These are phyloP conservation scores for Dendrocalamus latiflorus DNA, from an alignment of 202 grass and related monocot species.

Conservation along the genomic window DNA sequence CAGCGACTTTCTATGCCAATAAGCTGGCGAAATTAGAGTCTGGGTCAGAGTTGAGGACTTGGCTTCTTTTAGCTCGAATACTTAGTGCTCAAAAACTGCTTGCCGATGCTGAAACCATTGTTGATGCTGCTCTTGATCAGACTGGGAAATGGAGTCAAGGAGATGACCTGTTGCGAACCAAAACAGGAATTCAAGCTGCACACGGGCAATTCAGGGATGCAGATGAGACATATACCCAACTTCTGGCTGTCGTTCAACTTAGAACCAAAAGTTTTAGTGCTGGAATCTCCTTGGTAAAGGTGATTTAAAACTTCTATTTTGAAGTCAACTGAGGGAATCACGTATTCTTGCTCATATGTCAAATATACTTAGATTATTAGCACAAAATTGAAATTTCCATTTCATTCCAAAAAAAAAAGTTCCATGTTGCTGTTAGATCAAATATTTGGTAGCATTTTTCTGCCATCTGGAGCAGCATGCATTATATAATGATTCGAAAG, in stretches of 20 bases:
- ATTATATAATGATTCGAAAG: neutral
- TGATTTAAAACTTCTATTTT: conserved; percentile 30
- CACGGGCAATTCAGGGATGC: conserved; percentile 59
- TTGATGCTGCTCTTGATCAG: conserved; percentile 82
- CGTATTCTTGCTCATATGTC: neutral
- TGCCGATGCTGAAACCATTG: conserved; percentile 57
- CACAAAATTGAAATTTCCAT: conserved; percentile 13
- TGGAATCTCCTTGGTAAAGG: conserved; percentile 59
- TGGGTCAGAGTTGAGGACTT: conserved; percentile 70
- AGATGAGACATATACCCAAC: conserved; percentile 70
- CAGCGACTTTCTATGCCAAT: conserved; percentile 73
- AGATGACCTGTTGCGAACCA: conserved; percentile 58
- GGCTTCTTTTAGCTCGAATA: conserved; percentile 93
- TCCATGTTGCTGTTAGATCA: neutral
- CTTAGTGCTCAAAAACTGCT: conserved; percentile 78
- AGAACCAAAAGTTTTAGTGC: conserved; percentile 58
- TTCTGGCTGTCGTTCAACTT: conserved; percentile 81
- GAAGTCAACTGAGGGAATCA: neutral
- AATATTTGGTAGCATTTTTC: conserved; percentile 1
- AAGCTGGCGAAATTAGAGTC: conserved; percentile 69
- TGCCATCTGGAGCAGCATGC: neutral
- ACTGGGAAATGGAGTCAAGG: conserved; percentile 83
- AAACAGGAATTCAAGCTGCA: conserved; percentile 85
- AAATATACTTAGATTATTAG: neutral
- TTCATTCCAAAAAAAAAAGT: no score